Evolutionary conservation across 78 protist species (phyloP).

Genomic region (Ministeria vibrans): DNA sequence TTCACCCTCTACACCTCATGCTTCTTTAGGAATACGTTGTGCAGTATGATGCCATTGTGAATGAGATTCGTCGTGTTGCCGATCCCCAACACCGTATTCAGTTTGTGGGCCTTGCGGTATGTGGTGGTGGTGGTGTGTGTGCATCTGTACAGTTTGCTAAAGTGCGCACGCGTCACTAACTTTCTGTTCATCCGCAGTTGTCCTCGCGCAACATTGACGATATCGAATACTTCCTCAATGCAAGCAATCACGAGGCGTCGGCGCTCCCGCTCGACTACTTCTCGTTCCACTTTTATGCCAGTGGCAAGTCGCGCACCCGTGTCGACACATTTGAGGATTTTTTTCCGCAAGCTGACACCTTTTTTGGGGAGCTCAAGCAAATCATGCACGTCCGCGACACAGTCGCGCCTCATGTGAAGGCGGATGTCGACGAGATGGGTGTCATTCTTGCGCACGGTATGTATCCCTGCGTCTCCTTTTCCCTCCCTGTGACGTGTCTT

Average conservation of each 20-base stretch:
- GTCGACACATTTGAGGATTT: not conserved
- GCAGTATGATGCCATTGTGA: not conserved
- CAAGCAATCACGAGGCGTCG: constrained; percentile 10
- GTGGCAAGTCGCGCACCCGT: not conserved
- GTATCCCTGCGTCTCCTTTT: not conserved
- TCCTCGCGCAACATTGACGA: not conserved
- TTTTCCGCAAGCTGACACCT: constrained; percentile 3
- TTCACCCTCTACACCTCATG: too few relatives aligned
- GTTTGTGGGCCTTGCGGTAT: constrained; percentile 5
- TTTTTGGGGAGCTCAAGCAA: not conserved
- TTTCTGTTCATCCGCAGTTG: too few relatives aligned
- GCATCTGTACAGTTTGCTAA: too few relatives aligned
- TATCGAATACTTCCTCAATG: not conserved
- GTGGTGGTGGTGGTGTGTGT: too few relatives aligned
- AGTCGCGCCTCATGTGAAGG: not conserved
- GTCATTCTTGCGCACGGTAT: constrained; percentile 8
- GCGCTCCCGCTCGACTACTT: constrained; percentile 13
- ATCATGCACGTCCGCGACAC: not conserved
- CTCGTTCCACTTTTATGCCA: constrained; percentile 22
- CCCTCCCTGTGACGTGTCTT: not conserved
- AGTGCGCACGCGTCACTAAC: too few relatives aligned
- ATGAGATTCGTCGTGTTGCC: not conserved
- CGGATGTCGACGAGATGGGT: not conserved
- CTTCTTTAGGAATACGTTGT: too few relatives aligned
- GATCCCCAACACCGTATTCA: not conserved